Percentiles rank a stretch among this genome's conserved stretches.
These are phyloP conservation scores for Lasiodiplodia sp. DNA, from an alignment of 2,329 filamentous ascomycete genomes.

Conservation along the genomic window DNA sequence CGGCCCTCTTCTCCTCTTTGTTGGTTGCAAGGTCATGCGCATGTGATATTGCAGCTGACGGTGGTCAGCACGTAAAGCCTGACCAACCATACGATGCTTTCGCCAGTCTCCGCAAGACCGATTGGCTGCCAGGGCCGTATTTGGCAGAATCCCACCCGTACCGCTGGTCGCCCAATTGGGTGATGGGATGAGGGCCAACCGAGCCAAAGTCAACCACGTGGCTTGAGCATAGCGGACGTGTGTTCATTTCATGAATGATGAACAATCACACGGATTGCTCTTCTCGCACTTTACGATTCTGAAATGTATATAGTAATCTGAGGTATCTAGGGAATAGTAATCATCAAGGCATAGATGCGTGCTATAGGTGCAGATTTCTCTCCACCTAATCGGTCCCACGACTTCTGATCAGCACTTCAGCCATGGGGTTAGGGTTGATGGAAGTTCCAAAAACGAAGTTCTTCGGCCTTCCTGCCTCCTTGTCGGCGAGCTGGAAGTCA, in stretches of 20 bases:
- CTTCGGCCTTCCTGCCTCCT: constrained; percentile 19
- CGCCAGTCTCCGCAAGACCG: neutral
- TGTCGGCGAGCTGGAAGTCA: constrained; percentile 36
- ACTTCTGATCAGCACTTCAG: constrained; percentile 10
- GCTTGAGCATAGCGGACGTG: neutral
- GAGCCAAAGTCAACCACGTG: neutral
- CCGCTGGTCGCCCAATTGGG: neutral
- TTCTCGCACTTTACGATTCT: neutral
- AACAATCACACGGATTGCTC: neutral
- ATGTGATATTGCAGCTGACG: neutral
- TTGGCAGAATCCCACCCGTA: neutral
- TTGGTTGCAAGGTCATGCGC: neutral
- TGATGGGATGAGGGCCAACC: neutral
- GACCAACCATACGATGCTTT: neutral
- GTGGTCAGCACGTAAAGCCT: neutral
- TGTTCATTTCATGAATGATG: neutral
- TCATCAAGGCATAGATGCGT: constrained; percentile 4
- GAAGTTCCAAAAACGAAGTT: constrained; percentile 23
- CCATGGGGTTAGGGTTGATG: constrained; percentile 18
- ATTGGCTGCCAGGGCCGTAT: neutral
- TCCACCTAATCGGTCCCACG: neutral
- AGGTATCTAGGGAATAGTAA: neutral
- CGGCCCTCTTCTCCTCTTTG: neutral
- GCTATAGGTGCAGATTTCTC: neutral
- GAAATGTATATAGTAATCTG: neutral